phyloP scores from a whole-genome alignment of 176 grass and related monocot species.

The Elaeis guineensis region DNA sequence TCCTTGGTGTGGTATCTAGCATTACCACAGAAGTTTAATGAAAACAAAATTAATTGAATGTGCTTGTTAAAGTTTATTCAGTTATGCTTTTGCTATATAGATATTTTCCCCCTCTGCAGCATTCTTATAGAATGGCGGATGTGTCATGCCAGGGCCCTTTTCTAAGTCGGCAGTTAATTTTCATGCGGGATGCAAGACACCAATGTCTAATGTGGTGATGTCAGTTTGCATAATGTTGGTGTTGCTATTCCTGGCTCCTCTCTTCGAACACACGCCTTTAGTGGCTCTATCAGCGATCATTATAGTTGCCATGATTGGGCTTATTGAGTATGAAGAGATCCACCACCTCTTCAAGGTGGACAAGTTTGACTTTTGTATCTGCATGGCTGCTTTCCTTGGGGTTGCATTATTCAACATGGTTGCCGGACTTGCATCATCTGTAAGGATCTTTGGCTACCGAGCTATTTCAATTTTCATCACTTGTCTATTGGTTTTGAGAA shows the following conservation, averaged over 20 bases:
- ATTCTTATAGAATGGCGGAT: too few relatives aligned
- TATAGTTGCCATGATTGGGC: conserved; percentile 80
- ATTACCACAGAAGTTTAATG: too few relatives aligned
- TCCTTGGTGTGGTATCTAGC: too few relatives aligned
- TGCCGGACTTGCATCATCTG: conserved; percentile 64
- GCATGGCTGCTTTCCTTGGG: conserved; percentile 77
- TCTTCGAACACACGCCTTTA: conserved; percentile 88
- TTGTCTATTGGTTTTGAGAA: too few relatives aligned
- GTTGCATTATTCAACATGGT: conserved; percentile 91
- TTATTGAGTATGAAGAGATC: conserved; percentile 74
- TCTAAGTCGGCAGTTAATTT: conserved; percentile 98
- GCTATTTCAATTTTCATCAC: too few relatives aligned
- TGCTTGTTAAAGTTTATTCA: too few relatives aligned
- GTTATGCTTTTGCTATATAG: too few relatives aligned
- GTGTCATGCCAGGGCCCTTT: conserved; percentile 42
- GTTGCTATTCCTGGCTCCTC: conserved; percentile 79
- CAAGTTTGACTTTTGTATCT: conserved; percentile 92
- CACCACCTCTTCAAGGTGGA: conserved; percentile 71
- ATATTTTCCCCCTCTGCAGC: too few relatives aligned
- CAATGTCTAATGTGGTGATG: conserved; percentile 89
- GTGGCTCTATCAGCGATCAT: conserved; percentile 85
- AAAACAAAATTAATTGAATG: too few relatives aligned
- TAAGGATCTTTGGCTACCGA: conserved; percentile 11
- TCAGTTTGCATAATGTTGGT: conserved; percentile 90
- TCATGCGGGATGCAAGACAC: conserved; percentile 77